Conservation (phyloP, 352 stramenopile genomes). For the Globisporangium spiculum region DNA sequence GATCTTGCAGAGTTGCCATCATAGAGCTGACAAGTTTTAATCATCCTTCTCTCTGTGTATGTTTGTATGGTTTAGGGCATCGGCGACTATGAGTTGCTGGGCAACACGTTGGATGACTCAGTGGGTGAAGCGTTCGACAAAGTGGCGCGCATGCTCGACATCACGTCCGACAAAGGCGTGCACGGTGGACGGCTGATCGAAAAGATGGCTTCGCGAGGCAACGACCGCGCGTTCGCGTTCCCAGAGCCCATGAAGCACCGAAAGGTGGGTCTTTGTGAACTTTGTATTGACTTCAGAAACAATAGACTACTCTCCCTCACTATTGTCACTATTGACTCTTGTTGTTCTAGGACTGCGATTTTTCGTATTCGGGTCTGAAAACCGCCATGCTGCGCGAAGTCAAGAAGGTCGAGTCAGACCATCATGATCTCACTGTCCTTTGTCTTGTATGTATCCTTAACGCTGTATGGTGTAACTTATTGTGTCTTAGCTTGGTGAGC, state of each 20-base stretch:
- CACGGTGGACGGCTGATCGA: conserved; percentile 96
- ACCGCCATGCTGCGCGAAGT: conserved; percentile 91
- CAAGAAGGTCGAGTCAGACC: conserved; percentile 33
- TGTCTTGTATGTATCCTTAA: no score
- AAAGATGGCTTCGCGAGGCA: conserved; percentile 82
- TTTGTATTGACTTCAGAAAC: not conserved
- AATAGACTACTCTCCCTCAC: not conserved
- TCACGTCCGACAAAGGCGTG: conserved; percentile 52
- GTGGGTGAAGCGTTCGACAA: conserved; percentile 99
- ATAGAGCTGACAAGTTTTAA: not conserved
- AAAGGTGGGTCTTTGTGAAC: conserved; percentile 26
- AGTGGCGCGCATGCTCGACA: conserved; percentile 92
- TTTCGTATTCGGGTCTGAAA: conserved; percentile 98
- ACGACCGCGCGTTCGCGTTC: conserved; percentile 88
- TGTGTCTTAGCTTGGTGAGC: conserved; percentile 34
- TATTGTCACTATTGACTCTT: not conserved
- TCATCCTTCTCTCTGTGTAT: not conserved
- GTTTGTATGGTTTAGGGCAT: conserved; percentile 64
- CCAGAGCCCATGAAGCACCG: conserved; percentile 91
- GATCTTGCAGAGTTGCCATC: not conserved
- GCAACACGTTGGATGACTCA: conserved; percentile 97
- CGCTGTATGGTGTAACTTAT: no score
- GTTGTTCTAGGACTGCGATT: conserved; percentile 90
- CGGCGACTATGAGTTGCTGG: conserved; percentile 92
- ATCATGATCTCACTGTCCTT: no score